Percentiles rank a stretch among this genome's conserved stretches.
Conservation (phyloP, 352 stramenopile species). For the Saprolegnia diclina region DNA sequence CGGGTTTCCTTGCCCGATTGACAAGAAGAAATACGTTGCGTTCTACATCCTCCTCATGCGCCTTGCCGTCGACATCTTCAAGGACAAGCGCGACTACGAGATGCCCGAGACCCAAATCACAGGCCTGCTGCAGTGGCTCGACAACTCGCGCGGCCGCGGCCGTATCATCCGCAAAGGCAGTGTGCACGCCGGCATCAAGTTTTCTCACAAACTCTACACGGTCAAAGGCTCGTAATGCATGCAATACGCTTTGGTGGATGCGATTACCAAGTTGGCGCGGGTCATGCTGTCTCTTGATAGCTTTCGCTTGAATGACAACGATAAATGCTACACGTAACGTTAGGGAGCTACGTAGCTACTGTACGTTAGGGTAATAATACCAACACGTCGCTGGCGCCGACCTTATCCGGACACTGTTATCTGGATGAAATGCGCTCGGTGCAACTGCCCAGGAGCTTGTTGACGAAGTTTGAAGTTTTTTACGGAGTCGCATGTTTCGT, state of each 20-base stretch:
- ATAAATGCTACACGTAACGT: no score
- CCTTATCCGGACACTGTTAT: no score
- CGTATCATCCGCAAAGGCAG: conserved; percentile 63
- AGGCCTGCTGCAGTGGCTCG: conserved; percentile 65
- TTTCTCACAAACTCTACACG: conserved; percentile 61
- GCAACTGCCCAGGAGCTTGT: no score
- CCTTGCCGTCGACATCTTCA: conserved; percentile 66
- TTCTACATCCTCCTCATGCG: conserved; percentile 60
- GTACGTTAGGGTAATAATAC: no score
- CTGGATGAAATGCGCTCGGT: no score
- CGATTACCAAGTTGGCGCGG: no score
- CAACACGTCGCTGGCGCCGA: no score
- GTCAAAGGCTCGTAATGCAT: conserved; percentile 15
- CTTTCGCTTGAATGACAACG: no score
- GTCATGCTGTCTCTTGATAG: no score
- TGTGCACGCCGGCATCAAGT: conserved; percentile 64
- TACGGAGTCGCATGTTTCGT: no score
- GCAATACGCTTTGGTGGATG: neutral
- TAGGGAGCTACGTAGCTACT: no score
- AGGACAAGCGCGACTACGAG: conserved; percentile 55
- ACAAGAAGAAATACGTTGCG: conserved; percentile 64
- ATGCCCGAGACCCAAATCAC: conserved; percentile 65
- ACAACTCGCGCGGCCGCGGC: conserved; percentile 61
- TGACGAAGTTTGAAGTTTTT: no score
- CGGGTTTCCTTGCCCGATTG: conserved; percentile 45